These are phyloP conservation scores for Afroboletus lepidellus DNA, from an alignment of 1,284 basidiomycete genomes.

Conservation along the genomic window DNA sequence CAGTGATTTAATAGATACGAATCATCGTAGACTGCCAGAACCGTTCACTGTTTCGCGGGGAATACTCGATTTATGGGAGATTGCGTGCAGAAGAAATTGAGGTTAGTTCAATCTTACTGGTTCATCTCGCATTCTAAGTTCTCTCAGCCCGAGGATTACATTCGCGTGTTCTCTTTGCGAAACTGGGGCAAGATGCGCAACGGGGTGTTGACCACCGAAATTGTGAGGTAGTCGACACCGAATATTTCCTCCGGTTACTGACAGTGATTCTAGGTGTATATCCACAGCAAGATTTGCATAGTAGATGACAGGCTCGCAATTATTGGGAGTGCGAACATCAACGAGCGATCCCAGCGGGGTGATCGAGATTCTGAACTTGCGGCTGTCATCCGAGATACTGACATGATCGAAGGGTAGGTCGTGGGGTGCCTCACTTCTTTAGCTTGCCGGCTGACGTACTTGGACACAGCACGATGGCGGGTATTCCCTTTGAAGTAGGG, in stretches of 20 bases:
- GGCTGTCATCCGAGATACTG: slow-evolving; percentile 91
- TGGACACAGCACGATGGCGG: slow-evolving; percentile 80
- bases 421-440: not conserved
- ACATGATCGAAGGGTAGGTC: slow-evolving; percentile 86
- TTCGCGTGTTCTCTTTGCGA: slow-evolving; percentile 88
- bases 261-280: slow-evolving; percentile 68
- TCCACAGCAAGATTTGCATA: slow-evolving; percentile 81
- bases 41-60: slow-evolving; percentile 84
- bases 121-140: slow-evolving; percentile 4
- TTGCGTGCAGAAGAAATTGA: slow-evolving; percentile 88
- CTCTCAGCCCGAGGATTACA: slow-evolving; percentile 85
- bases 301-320: slow-evolving; percentile 97
- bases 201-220: slow-evolving; percentile 87
- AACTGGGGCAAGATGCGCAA: slow-evolving; percentile 92
- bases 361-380: slow-evolving; percentile 97
- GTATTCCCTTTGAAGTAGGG: slow-evolving; percentile 92
- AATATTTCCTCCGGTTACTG: not conserved
- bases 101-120: slow-evolving; percentile 44
- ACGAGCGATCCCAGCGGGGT: slow-evolving; percentile 93
- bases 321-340: slow-evolving; percentile 99
- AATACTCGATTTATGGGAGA: slow-evolving; percentile 89
- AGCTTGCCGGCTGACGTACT: not conserved
- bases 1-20: slow-evolving; percentile 57
- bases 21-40: slow-evolving; percentile 95
- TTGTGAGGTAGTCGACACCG: slow-evolving; percentile 43